Percentiles rank a stretch among this genome's conserved stretches.
phyloP scores from a whole-genome alignment of 2,329 filamentous ascomycete genomes.

The Pseudogymnoascus sp. region DNA sequence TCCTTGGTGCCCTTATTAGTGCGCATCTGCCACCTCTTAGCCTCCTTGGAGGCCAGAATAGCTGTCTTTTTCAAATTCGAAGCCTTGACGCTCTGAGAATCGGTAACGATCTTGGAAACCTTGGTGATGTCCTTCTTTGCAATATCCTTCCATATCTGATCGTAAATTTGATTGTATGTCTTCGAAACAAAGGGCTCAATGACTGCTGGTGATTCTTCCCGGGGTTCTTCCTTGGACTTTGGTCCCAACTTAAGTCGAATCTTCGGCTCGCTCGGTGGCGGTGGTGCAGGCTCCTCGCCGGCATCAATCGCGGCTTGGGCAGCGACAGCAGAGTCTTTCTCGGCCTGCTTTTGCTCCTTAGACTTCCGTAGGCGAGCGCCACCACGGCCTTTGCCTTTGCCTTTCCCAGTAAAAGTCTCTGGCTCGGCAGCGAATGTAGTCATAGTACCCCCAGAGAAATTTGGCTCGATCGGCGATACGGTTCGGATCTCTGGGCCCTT shows the following conservation, averaged over 20 bases:
- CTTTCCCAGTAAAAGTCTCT: conserved; percentile 42
- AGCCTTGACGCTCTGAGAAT: conserved; percentile 76
- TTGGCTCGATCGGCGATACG: conserved; percentile 65
- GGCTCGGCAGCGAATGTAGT: conserved; percentile 62
- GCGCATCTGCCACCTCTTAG: conserved; percentile 90
- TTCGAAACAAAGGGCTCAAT: conserved; percentile 64
- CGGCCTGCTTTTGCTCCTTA: conserved; percentile 75
- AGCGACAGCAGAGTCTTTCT: conserved; percentile 75
- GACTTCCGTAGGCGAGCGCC: conserved; percentile 76
- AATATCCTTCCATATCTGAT: conserved; percentile 94
- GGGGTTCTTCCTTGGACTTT: conserved; percentile 31
- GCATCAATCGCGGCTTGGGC: conserved; percentile 79
- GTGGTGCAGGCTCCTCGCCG: conserved; percentile 61
- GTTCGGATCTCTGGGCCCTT: conserved; percentile 64
- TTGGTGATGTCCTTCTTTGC: conserved; percentile 90
- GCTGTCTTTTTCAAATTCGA: conserved; percentile 98
- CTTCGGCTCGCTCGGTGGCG: conserved; percentile 35
- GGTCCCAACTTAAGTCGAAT: conserved; percentile 53
- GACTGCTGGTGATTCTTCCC: conserved; percentile 30
- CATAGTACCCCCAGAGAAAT: conserved; percentile 78
- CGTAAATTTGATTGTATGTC: conserved; percentile 93
- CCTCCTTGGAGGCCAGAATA: conserved; percentile 92
- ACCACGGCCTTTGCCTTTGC: conserved; percentile 43
- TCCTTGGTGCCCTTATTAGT: conserved; percentile 99
- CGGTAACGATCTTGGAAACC: conserved; percentile 78